A percentile compares a stretch with the other conserved stretches of the same genome.
phyloP scores from a whole-genome alignment of 1,284 basidiomycete species.

The Moniliophthora roreri region DNA sequence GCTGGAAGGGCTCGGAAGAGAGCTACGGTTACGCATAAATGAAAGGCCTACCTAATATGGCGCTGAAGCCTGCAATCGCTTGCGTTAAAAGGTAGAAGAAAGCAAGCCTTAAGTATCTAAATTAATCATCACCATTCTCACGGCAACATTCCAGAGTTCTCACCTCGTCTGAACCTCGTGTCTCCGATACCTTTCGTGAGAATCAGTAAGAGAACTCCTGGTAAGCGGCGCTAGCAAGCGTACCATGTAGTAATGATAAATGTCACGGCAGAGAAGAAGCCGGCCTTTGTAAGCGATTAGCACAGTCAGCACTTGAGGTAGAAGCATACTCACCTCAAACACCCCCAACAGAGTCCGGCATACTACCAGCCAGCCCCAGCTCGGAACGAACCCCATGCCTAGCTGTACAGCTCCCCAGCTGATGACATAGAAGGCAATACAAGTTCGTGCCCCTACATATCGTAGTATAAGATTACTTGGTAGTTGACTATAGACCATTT shows the following conservation, averaged over 20 bases:
- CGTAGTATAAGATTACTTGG: constrained; percentile 15
- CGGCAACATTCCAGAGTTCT: constrained; percentile 1
- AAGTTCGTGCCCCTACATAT: constrained; percentile 9
- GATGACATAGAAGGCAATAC: constrained; percentile 13
- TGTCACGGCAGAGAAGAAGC: constrained; percentile 40
- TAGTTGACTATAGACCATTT: constrained; percentile 9
- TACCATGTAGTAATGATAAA: constrained; percentile 43
- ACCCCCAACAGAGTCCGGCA: constrained; percentile 39
- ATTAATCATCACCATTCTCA: background rate
- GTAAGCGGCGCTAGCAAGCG: constrained; percentile 4
- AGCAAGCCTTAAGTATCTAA: constrained; percentile 28
- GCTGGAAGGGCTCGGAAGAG: background rate
- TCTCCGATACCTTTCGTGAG: constrained; percentile 41
- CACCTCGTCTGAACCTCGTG: constrained; percentile 47
- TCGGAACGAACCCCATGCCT: constrained; percentile 39
- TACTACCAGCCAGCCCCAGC: constrained; percentile 34
- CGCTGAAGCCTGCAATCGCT: constrained; percentile 37
- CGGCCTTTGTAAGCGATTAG: constrained; percentile 26
- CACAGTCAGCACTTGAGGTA: background rate
- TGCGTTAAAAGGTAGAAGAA: constrained; percentile 38
- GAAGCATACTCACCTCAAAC: constrained; percentile 29
- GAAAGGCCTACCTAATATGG: constrained; percentile 37
- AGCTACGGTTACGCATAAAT: background rate
- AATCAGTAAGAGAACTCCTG: background rate
- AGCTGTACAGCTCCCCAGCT: constrained; percentile 20